Evolutionary conservation across 176 grass and related monocot species (phyloP).

Genomic region (Oryza longistaminata): DNA sequence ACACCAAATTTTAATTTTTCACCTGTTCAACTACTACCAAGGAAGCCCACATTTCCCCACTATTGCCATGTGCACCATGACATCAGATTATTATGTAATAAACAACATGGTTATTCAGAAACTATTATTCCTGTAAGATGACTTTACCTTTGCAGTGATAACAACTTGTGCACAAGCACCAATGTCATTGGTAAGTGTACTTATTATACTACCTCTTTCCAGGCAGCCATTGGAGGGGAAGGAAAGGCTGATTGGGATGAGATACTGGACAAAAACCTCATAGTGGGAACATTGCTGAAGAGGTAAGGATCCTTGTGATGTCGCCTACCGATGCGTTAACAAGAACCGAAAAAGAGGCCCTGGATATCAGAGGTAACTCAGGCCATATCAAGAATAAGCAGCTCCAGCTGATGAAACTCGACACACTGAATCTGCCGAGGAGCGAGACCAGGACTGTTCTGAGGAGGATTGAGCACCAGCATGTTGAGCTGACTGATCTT

Average conservation of each 20-base stretch:
- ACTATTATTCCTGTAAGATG: slow-evolving; percentile 6
- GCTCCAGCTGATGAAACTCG: slow-evolving; percentile 46
- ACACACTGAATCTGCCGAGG: slow-evolving; percentile 38
- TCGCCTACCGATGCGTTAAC: slow-evolving; percentile 79
- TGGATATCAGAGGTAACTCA: slow-evolving; percentile 78
- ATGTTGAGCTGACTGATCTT: slow-evolving; percentile 77
- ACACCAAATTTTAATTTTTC: not conserved
- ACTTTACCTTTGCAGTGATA: not conserved
- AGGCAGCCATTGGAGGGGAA: slow-evolving; percentile 83
- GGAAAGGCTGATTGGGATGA: slow-evolving; percentile 83
- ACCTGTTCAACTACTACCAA: not conserved
- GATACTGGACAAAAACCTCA: slow-evolving; percentile 81
- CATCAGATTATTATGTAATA: not conserved
- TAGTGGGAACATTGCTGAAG: slow-evolving; percentile 54
- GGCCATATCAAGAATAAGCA: slow-evolving; percentile 74
- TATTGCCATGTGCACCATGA: not conserved
- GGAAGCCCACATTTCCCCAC: not conserved
- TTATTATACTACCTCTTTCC: slow-evolving; percentile 28
- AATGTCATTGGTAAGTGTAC: not conserved
- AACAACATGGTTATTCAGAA: not conserved
- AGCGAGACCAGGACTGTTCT: slow-evolving; percentile 57
- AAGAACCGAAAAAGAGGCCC: slow-evolving; percentile 77
- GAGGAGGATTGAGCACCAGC: slow-evolving; percentile 72
- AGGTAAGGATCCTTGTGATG: slow-evolving; percentile 71
- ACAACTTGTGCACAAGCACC: not conserved